Conservation (phyloP, 768 basidiomycete species). For the Boletus speciosus region DNA sequence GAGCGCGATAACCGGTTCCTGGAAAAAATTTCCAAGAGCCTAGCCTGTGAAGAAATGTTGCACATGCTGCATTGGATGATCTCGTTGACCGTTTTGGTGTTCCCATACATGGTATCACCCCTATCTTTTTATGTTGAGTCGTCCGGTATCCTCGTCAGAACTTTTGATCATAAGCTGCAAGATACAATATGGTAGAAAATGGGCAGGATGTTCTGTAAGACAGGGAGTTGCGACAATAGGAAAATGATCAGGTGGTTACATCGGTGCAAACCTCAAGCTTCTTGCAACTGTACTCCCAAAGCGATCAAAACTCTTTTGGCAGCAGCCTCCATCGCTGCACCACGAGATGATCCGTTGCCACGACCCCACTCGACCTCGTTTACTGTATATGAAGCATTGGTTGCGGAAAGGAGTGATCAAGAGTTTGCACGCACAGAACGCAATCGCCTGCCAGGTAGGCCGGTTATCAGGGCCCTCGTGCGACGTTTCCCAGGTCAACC, state of each 20-base stretch:
- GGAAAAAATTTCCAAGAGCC: too few species aligned
- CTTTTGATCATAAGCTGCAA: neutral
- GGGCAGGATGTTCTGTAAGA: neutral
- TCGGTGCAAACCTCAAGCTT: neutral
- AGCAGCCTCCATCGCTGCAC: constrained; percentile 24
- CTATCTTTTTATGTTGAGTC: neutral
- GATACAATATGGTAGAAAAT: neutral
- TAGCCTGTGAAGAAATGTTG: neutral
- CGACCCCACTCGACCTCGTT: constrained; percentile 20
- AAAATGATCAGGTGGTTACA: neutral
- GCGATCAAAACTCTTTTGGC: constrained; percentile 17
- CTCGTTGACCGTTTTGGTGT: constrained; percentile 3
- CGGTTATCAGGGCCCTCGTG: constrained; percentile 16
- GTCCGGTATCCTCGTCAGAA: neutral
- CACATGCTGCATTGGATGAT: constrained; percentile 7
- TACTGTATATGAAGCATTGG: constrained; percentile 12
- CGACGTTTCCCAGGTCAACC: constrained; percentile 17
- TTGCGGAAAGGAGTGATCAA: neutral
- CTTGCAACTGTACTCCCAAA: neutral
- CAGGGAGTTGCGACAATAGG: neutral
- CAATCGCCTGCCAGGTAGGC: constrained; percentile 25
- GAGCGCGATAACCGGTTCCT: neutral
- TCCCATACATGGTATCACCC: constrained; percentile 16
- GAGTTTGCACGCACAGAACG: constrained; percentile 14
- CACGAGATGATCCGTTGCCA: constrained; percentile 14